Percentiles rank a stretch among this genome's conserved stretches.
Conservation (phyloP, 2,329 filamentous ascomycete species). For the Penicillium palitans region DNA sequence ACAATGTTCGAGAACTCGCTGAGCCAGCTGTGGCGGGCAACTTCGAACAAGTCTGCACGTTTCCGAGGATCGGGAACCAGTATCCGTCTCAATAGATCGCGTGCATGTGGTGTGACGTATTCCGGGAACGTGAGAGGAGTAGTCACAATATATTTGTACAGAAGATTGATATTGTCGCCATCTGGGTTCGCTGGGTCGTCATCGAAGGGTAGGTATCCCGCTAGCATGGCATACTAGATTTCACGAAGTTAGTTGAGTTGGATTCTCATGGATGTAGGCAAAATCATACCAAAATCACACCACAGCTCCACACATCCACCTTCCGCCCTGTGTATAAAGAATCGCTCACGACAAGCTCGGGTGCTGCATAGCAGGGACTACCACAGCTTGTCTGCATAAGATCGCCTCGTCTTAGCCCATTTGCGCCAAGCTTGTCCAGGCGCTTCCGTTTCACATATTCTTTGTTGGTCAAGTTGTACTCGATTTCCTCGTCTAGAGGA, state of each 20-base stretch:
- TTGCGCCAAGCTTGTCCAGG: constrained; percentile 74
- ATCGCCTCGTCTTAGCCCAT: constrained; percentile 81
- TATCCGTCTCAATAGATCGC: constrained; percentile 88
- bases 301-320: constrained; percentile 98
- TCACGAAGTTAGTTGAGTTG: background rate
- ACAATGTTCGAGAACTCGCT: constrained; percentile 97
- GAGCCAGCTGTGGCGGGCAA: constrained; percentile 95
- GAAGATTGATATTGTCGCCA: constrained; percentile 96
- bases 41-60: constrained; percentile 93
- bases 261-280: background rate
- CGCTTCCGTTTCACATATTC: constrained; percentile 84
- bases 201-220: constrained; percentile 95
- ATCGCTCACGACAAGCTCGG: constrained; percentile 95
- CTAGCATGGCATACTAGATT: constrained; percentile 91
- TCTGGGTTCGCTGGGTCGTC: constrained; percentile 98
- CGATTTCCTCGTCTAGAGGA: constrained; percentile 85
- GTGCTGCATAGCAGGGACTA: constrained; percentile 95
- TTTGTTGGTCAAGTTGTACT: constrained; percentile 80
- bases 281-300: constrained; percentile 83
- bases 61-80: constrained; percentile 93
- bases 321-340: constrained; percentile 96
- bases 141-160: constrained; percentile 99
- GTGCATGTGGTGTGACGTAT: constrained; percentile 95
- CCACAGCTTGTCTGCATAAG: constrained; percentile 99
- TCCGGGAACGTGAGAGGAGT: constrained; percentile 97